Conservation (phyloP, 2,329 filamentous ascomycete species). For the Colletotrichum liaoningense region DNA sequence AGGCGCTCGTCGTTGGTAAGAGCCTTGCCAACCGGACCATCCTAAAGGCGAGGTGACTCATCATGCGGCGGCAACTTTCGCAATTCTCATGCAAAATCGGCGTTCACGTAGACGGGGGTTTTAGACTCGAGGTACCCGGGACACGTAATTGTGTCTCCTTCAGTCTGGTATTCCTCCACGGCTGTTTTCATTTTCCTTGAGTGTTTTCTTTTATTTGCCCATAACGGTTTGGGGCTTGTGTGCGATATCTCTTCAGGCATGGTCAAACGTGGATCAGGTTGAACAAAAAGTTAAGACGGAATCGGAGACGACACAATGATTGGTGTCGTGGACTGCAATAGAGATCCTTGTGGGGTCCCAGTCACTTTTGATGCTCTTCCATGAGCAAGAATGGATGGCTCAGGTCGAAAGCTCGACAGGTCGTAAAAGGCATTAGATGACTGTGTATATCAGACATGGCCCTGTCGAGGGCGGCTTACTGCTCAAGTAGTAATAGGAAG, state of each 20-base stretch:
- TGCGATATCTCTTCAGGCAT: slow-evolving; percentile 28
- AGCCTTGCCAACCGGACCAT: not conserved
- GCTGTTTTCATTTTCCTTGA: slow-evolving; percentile 12
- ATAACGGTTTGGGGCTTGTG: slow-evolving; percentile 23
- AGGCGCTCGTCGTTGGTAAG: slow-evolving; percentile 63
- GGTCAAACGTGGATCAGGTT: slow-evolving; percentile 34
- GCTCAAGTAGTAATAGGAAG: slow-evolving; percentile 28
- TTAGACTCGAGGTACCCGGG: slow-evolving; percentile 28
- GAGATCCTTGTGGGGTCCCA: slow-evolving; percentile 27
- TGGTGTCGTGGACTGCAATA: slow-evolving; percentile 28
- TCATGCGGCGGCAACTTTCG: slow-evolving; percentile 33
- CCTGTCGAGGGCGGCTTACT: slow-evolving; percentile 6
- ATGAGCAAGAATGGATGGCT: slow-evolving; percentile 21
- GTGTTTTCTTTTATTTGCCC: slow-evolving; percentile 13
- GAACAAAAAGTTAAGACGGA: slow-evolving; percentile 33
- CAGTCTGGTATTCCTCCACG: slow-evolving; percentile 28
- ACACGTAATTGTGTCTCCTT: slow-evolving; percentile 5
- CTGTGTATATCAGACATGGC: slow-evolving; percentile 22
- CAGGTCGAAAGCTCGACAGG: slow-evolving; percentile 1
- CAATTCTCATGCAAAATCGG: slow-evolving; percentile 33
- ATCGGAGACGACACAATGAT: slow-evolving; percentile 30
- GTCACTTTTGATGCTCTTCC: slow-evolving; percentile 28
- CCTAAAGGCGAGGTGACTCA: slow-evolving; percentile 9
- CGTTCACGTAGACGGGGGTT: slow-evolving; percentile 35
- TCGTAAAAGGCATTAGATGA: slow-evolving; percentile 26